Base-by-base conservation (phyloP, 805 yeast genomes). In the Candida ipomoeae region DNA sequence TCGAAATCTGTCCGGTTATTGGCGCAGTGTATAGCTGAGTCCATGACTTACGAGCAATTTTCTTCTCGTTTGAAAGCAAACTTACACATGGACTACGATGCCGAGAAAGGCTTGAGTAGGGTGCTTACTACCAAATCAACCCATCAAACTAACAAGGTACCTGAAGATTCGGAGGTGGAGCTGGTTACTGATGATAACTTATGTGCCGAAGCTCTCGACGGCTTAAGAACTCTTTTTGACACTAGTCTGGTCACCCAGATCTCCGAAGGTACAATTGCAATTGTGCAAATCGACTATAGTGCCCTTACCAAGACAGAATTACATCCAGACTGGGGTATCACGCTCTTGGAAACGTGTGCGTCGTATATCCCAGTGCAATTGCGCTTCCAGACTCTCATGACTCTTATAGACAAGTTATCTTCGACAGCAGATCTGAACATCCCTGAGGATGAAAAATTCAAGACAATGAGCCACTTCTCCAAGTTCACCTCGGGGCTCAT, bases 361-460 rank as follows among this genome's bases (percentile, higher is more conserved):
- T 78, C 80, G 37, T 89, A 91, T 80, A 80, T 89, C 8, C 97
- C 89, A 0, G 94, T 83, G 36, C 96, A 83, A 62, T 74, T 82
- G 55, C 73, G 96, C 55, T 89, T 86, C 68, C 70, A 82, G 29
- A 76, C 86, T 2, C 71, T 88, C 40, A 64, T 80, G 13, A 71
- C 84, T 2, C 62, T 63, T 55, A 64, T 68, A 7, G 59, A 69
- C 10, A 67, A 67, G 29, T 50, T 69, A 51, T 55, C 66, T 44
- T 29, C 52, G 2, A 48, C 65, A 2, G 56, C 69, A 11, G 55
- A 59, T 3, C 54, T 57, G 15, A 48, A 59, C 3, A 49, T 61
- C 2, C 26, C 57, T 17, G 50, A 58, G 18, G 39, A 46, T 23
- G 32, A 50, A 29, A 50, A 52, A 34, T 61, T 50, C 54, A 48